Percentiles rank a stretch among this genome's conserved stretches.
Conservation (phyloP, 306 rosid genomes). For the Cucumis cinereus region DNA sequence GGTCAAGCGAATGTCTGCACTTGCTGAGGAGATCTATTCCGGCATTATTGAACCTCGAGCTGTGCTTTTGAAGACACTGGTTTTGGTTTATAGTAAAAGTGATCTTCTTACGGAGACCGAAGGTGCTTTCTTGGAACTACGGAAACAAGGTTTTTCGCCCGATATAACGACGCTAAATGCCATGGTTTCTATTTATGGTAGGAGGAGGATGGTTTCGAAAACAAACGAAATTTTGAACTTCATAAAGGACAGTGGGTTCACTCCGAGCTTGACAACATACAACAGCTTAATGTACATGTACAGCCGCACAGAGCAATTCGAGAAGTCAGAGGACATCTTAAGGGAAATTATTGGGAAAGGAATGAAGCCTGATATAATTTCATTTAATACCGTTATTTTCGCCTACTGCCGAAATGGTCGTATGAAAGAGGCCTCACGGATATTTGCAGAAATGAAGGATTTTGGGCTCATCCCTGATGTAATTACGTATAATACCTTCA, state of each 20-base stretch:
- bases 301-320: slow-evolving; percentile 61
- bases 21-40: slow-evolving; percentile 68
- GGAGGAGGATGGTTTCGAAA: slow-evolving; percentile 67
- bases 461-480: slow-evolving; percentile 61
- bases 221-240: slow-evolving; percentile 60
- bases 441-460: slow-evolving; percentile 66
- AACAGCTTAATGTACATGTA: slow-evolving; percentile 84
- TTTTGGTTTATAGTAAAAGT: slow-evolving; percentile 65
- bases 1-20: slow-evolving; percentile 44
- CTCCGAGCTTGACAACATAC: slow-evolving; percentile 84
- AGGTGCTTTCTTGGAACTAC: slow-evolving; percentile 56
- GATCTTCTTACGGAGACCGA: slow-evolving; percentile 76
- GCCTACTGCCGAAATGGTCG: slow-evolving; percentile 73
- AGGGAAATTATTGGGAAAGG: slow-evolving; percentile 59
- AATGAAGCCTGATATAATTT: slow-evolving; percentile 63
- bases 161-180: slow-evolving; percentile 72
- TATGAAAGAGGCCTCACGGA: slow-evolving; percentile 70
- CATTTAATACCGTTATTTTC: slow-evolving; percentile 68
- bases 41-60: slow-evolving; percentile 45
- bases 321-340: slow-evolving; percentile 56
- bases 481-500: slow-evolving; percentile 72
- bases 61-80: slow-evolving; percentile 85
- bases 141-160: slow-evolving; percentile 47
- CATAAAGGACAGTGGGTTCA: slow-evolving; percentile 58
- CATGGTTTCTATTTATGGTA: slow-evolving; percentile 83